phyloP scores from a whole-genome alignment of 78 protist genomes.

The Polysphondylium violaceum region DNA sequence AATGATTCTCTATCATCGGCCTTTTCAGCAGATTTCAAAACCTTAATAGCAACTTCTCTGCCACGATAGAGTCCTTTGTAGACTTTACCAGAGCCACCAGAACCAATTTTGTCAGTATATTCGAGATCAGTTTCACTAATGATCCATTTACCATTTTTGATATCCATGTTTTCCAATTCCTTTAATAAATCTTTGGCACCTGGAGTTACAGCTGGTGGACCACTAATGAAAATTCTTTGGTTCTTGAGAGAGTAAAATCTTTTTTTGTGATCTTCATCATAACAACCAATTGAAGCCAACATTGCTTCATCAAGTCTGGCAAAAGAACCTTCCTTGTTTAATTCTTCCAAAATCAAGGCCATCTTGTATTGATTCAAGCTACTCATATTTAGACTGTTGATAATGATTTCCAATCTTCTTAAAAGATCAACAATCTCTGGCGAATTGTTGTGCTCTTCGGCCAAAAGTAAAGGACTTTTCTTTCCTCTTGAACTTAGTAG shows the following conservation, averaged over 20 bases:
- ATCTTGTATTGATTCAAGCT: constrained; percentile 6
- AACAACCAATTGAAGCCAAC: constrained; percentile 44
- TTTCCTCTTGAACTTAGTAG: constrained; percentile 1
- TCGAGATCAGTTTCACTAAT: constrained; percentile 65
- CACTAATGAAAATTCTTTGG: constrained; percentile 7
- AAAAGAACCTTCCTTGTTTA: constrained; percentile 26
- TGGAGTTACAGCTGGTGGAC: constrained; percentile 42
- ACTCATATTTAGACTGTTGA: not conserved
- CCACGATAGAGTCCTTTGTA: constrained; percentile 83
- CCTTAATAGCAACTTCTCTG: constrained; percentile 82
- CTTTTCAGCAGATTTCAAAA: constrained; percentile 60
- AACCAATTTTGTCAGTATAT: constrained; percentile 79
- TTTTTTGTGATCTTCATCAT: constrained; percentile 39
- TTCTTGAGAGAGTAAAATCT: constrained; percentile 8
- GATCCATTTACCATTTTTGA: constrained; percentile 72
- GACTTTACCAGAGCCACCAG: constrained; percentile 78
- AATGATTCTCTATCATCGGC: constrained; percentile 74
- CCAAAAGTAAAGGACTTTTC: constrained; percentile 47
- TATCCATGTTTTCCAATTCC: constrained; percentile 76
- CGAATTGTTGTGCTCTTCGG: constrained; percentile 21
- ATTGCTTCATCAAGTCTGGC: constrained; percentile 40
- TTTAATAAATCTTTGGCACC: constrained; percentile 50
- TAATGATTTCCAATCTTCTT: constrained; percentile 35
- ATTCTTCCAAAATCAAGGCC: constrained; percentile 56
- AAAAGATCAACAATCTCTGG: constrained; percentile 53